phyloP scores from a whole-genome alignment of 441 rosid species.

The Macaranga tanarius region DNA sequence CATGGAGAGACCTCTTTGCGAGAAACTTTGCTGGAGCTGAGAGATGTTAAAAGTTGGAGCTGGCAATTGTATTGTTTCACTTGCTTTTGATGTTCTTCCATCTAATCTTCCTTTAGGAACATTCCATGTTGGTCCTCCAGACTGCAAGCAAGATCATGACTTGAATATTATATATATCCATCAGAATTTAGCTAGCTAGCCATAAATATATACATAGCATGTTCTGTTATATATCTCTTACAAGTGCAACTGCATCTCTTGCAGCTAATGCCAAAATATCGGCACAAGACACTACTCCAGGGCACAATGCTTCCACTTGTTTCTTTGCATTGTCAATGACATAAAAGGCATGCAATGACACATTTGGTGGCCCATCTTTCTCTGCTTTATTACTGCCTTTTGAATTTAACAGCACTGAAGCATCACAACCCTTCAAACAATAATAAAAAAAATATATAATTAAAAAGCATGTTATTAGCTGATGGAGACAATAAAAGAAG shows the following conservation, averaged over 20 bases:
- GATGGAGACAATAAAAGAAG: too few species aligned
- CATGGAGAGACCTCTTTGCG: slow-evolving; percentile 44
- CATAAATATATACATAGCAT: not conserved
- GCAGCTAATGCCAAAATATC: slow-evolving; percentile 75
- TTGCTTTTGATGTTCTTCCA: slow-evolving; percentile 52
- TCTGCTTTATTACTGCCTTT: slow-evolving; percentile 53
- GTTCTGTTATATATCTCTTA: slow-evolving; percentile 23
- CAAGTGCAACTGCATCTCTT: slow-evolving; percentile 60
- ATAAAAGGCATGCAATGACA: slow-evolving; percentile 52
- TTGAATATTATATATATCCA: not conserved
- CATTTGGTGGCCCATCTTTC: slow-evolving; percentile 41
- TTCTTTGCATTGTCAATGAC: slow-evolving; percentile 58
- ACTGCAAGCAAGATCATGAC: slow-evolving; percentile 34
- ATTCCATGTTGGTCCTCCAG: slow-evolving; percentile 57
- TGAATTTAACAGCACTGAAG: slow-evolving; percentile 53
- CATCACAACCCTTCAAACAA: slow-evolving; percentile 64
- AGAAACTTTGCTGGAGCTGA: slow-evolving; percentile 53
- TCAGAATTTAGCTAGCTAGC: not conserved
- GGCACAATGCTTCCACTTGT: slow-evolving; percentile 55
- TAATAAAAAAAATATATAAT: too few species aligned
- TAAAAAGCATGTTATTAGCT: too few species aligned
- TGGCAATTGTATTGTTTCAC: slow-evolving; percentile 51
- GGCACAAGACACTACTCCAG: slow-evolving; percentile 71
- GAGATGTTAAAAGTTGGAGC: slow-evolving; percentile 49
- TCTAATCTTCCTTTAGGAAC: slow-evolving; percentile 73